Evolutionary conservation across 2,329 filamentous ascomycete genomes (phyloP).

Genomic region (Stenocarpella maydis): DNA sequence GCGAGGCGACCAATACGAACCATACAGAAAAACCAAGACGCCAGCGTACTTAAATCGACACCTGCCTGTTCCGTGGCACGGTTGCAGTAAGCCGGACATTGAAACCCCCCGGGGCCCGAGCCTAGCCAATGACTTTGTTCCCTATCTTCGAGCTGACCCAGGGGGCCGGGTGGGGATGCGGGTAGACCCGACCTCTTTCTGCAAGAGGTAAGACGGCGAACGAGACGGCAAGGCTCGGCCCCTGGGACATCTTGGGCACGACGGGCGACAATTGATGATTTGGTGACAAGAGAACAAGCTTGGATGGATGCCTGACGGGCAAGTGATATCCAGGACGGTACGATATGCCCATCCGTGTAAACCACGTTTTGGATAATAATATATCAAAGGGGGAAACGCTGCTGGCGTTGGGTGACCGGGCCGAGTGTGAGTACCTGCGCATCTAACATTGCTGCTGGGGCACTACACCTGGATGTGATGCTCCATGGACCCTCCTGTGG

Average conservation of each 20-base stretch:
- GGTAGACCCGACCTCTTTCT: conserved; percentile 12
- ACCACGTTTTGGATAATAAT: background rate
- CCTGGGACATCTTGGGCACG: background rate
- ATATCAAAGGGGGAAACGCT: background rate
- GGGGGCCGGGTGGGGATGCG: background rate
- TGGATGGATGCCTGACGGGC: background rate
- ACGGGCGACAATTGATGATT: background rate
- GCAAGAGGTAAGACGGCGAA: conserved; percentile 6
- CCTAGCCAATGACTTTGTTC: background rate
- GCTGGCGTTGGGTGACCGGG: no score
- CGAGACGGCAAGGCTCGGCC: conserved; percentile 6
- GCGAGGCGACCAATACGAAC: background rate
- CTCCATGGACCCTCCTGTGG: background rate
- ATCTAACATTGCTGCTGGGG: background rate
- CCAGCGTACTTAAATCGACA: background rate
- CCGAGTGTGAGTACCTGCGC: background rate
- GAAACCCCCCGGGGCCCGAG: conserved; percentile 4
- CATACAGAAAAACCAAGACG: background rate
- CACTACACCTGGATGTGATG: background rate
- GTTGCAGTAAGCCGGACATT: conserved; percentile 10
- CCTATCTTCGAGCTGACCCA: background rate
- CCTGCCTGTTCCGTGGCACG: background rate
- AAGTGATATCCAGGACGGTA: background rate
- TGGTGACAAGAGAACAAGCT: no score
- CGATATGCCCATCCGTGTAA: background rate